Evolutionary conservation across 176 grass and related monocot genomes (phyloP), one percentile per base, ranked within the genome.

Genomic region (Triticum monococcum): DNA sequence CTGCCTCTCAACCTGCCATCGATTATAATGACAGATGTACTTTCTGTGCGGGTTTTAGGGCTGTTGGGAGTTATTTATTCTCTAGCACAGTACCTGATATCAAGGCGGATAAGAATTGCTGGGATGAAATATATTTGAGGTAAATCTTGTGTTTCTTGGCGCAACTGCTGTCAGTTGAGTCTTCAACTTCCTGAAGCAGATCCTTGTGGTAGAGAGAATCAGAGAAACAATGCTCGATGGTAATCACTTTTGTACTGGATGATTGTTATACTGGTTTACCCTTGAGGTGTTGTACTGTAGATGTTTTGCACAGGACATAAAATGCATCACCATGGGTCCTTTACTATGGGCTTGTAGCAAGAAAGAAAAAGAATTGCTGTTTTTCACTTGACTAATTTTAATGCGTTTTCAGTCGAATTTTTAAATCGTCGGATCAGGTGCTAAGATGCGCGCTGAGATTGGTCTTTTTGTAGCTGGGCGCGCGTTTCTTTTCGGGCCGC

Each of bases 121-220:
- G 97, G 97, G 65, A 99, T 99, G 97, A 93, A 80, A 88, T 99
- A 96, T 81, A 99, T 99, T 78, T 97, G 81, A 87, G 91, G 84
- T 78, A 64, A 82, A 92, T 80, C 87, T 86, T 82, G 32, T 71
- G 37, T 52, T 28, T 2, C 83, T 24, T 69, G 74, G 26, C 11
- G 14, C 78, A 84, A 20, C 79, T 36, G 48, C 33, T 40, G 24
- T 50, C n/a, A 60, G 26, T 67, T 5, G 5, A 41, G 9, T 68
- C 48, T 87, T 23, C 56, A 64, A 28, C 62, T 75, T 59, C 68
- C 60, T 80, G 80, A 87, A 70, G 40, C 65, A 24, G 68, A 68
- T 38, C 46, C 54, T 64, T 64, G 66, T 38, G 62, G 41, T n/a
- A 84, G 64, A 84, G 62, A 57, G 18, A 38, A 64, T 31, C 28